These are phyloP conservation scores for Fusarium zealandicum DNA, from an alignment of 2,329 filamentous ascomycete species.

Conservation along the genomic window DNA sequence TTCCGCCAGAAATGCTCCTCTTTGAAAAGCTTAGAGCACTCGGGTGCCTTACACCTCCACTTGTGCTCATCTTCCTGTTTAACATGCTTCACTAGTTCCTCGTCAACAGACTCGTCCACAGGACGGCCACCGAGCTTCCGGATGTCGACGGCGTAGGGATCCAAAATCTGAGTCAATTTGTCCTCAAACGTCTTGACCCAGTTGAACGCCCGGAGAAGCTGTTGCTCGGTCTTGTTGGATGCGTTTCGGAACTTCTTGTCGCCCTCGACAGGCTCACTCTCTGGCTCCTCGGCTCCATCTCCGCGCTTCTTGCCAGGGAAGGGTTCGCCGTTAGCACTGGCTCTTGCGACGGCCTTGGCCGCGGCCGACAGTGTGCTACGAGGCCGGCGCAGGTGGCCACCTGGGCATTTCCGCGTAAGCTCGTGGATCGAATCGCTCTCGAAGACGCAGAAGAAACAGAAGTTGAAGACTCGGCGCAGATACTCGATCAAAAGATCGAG, in stretches of 20 bases:
- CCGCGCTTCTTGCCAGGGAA: constrained; percentile 85
- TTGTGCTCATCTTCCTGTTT: constrained; percentile 99
- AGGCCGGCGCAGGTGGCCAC: constrained; percentile 93
- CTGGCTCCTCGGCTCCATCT: constrained; percentile 68
- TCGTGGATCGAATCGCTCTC: constrained; percentile 98
- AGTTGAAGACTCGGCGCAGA: constrained; percentile 94
- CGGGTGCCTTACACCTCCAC: constrained; percentile 94
- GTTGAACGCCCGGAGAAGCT: constrained; percentile 93
- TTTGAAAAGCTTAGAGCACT: constrained; percentile 97
- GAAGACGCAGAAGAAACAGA: constrained; percentile 99
- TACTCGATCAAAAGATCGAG: constrained; percentile 96
- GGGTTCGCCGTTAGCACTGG: constrained; percentile 80
- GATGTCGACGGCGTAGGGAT: constrained; percentile 86
- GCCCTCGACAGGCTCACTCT: constrained; percentile 54
- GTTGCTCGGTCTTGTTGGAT: constrained; percentile 82
- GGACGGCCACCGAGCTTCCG: constrained; percentile 90
- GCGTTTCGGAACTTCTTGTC: constrained; percentile 78
- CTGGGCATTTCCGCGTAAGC: constrained; percentile 92
- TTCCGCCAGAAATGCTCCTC: constrained; percentile 97
- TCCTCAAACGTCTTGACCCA: constrained; percentile 99
- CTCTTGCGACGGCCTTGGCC: constrained; percentile 83
- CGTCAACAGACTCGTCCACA: constrained; percentile 83
- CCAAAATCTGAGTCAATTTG: constrained; percentile 90
- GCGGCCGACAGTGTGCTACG: constrained; percentile 83
- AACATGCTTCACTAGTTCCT: constrained; percentile 85